Percentiles rank a stretch among this genome's conserved stretches.
These are phyloP conservation scores for Phytophthora sp. DNA, from an alignment of 352 stramenopile genomes.

Conservation along the genomic window DNA sequence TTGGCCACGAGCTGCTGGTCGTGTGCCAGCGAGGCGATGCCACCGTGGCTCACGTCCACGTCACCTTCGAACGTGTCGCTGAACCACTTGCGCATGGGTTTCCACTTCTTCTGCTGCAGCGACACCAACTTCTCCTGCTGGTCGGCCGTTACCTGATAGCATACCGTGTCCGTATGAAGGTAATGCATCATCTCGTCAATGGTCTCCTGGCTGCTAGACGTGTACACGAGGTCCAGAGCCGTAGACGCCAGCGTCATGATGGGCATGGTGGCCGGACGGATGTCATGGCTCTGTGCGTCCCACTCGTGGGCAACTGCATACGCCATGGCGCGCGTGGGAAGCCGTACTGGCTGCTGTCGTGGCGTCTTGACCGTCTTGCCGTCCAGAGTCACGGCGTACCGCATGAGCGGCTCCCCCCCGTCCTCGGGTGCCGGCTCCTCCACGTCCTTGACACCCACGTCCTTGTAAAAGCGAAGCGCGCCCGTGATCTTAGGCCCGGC, in stretches of 20 bases:
- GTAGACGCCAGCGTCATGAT: constrained; percentile 90
- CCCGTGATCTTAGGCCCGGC: constrained; percentile 84
- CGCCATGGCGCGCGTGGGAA: constrained; percentile 75
- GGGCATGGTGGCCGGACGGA: constrained; percentile 85
- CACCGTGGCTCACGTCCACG: constrained; percentile 84
- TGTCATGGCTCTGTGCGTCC: constrained; percentile 78
- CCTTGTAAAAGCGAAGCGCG: constrained; percentile 82
- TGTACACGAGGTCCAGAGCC: constrained; percentile 69
- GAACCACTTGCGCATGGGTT: constrained; percentile 86
- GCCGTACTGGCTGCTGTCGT: constrained; percentile 57
- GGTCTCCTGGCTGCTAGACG: constrained; percentile 59
- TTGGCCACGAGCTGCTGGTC: constrained; percentile 66
- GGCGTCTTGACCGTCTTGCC: constrained; percentile 86
- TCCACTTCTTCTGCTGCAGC: constrained; percentile 88
- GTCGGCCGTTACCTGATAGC: constrained; percentile 83
- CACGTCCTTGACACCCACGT: constrained; percentile 74
- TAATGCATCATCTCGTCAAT: constrained; percentile 89
- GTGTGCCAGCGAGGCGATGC: constrained; percentile 69
- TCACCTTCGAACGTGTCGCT: constrained; percentile 71
- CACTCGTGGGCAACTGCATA: constrained; percentile 83
- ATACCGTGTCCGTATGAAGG: constrained; percentile 89
- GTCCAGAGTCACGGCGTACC: constrained; percentile 79
- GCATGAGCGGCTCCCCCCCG: constrained; percentile 20
- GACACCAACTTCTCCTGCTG: constrained; percentile 84
- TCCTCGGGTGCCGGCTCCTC: constrained; percentile 34